Conservation (phyloP, 805 yeast species). For the Pichia scutulata region DNA sequence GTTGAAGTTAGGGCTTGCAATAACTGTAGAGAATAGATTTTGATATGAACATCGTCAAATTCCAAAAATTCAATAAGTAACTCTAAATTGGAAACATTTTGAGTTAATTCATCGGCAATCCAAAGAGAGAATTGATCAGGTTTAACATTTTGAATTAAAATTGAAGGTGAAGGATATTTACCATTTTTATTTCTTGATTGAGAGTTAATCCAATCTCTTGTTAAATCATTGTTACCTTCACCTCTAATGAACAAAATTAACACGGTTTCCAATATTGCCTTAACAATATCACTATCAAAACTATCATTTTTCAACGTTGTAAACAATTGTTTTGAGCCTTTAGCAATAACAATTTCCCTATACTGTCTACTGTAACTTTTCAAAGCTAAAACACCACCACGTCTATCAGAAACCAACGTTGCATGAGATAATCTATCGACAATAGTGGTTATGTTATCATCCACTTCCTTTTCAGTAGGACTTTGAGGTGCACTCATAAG, state of each 20-base stretch:
- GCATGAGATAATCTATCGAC: slow-evolving; percentile 85
- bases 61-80: slow-evolving; percentile 40
- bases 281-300: slow-evolving; percentile 60
- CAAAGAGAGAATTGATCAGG: slow-evolving; percentile 86
- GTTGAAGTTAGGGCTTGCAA: slow-evolving; percentile 76
- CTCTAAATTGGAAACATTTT: slow-evolving; percentile 42
- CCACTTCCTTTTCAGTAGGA: slow-evolving; percentile 36
- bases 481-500: slow-evolving; percentile 26
- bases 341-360: slow-evolving; percentile 84
- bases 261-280: slow-evolving; percentile 79
- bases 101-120: slow-evolving; percentile 91
- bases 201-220: slow-evolving; percentile 64
- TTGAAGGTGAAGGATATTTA: slow-evolving; percentile 67
- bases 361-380: slow-evolving; percentile 85
- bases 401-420: slow-evolving; percentile 69
- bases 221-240: slow-evolving; percentile 50
- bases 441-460: slow-evolving; percentile 79
- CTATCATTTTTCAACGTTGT: slow-evolving; percentile 55
- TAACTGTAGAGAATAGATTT: slow-evolving; percentile 75
- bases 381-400: slow-evolving; percentile 85
- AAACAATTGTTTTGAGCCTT: slow-evolving; percentile 71
- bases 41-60: slow-evolving; percentile 59
- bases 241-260: slow-evolving; percentile 70
- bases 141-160: slow-evolving; percentile 42
- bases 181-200: slow-evolving; percentile 70